These are phyloP conservation scores for Musa beccarii DNA, from an alignment of 176 grass and related monocot species.

Conservation along the genomic window DNA sequence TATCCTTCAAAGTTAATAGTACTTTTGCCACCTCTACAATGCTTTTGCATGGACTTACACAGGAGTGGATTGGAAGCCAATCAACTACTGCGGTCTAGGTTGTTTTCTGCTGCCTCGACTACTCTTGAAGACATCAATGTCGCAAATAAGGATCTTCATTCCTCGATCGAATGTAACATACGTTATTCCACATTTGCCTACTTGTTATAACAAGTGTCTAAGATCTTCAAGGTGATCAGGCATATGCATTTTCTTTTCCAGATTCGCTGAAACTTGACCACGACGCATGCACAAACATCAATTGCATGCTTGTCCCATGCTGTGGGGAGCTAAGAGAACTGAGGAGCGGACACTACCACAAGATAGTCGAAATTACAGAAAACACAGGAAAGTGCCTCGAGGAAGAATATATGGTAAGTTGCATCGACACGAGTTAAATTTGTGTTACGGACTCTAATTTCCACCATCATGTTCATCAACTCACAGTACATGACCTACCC, in stretches of 20 bases:
- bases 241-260: conserved; percentile 32
- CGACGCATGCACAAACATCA: conserved; percentile 70
- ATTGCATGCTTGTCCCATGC: conserved; percentile 58
- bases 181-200: background rate
- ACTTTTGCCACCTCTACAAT: too few species aligned
- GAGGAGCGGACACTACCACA: conserved; percentile 59
- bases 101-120: conserved; percentile 56
- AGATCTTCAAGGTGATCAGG: background rate
- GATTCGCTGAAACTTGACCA: conserved; percentile 85
- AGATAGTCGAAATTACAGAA: conserved; percentile 63
- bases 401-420: conserved; percentile 82
- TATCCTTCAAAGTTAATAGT: background rate
- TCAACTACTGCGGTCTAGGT: conserved; percentile 47
- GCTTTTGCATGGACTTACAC: conserved; percentile 3
- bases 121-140: conserved; percentile 75
- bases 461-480: background rate
- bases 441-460: background rate
- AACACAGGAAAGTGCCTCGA: conserved; percentile 74
- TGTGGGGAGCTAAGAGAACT: conserved; percentile 62
- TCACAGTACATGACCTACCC: background rate
- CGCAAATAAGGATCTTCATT: conserved; percentile 68
- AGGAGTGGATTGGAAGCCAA: conserved; percentile 72
- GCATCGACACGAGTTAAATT: conserved; percentile 13
- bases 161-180: conserved; percentile 70
- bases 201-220: background rate